Base-by-base conservation (phyloP, 495 filamentous ascomycete genomes). In the Evernia prunastri region DNA sequence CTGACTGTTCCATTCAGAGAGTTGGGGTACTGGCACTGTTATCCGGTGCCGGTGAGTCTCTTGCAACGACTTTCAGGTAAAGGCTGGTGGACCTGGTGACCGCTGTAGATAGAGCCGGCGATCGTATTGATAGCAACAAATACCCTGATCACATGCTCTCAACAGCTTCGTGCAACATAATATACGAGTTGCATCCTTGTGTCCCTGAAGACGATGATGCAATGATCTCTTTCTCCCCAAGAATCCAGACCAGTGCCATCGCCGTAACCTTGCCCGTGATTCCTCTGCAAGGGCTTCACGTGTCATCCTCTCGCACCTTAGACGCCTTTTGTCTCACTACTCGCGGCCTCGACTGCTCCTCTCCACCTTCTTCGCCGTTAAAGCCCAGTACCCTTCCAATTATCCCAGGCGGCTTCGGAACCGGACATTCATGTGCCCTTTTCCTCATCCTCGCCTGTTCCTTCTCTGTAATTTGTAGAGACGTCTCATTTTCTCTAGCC, bases 401-500 rank as follows among this genome's bases (percentile, higher is more conserved):
- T 17, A 90, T 72, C 13, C 89, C 91, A 23, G 82, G 78, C 1
- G 91, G 91, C 70, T 95, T 96, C 6, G 91, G 91, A 3, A 96
- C 87, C 0, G 91, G 91, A 69, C 91, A 96, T 72, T 92, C 78
- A 59, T 69, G 70, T 69, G 18, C 71, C 70, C 27, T 74, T 67
- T 36, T 72, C 51, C 59, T 60, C 59, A 67, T 54, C 36, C n/a
- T 42, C 25, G 69, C 67, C 17, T 74, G 71, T 33, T 74, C 64
- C 9, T 76, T 70, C n/a, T 76, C 72, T 40, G 53, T 18, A 1
- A 45, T 45, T 35, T 42, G 11, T 40, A 23, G 11, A 20, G 25
- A 49, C 31, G 69, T 68, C 11, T 71, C 67, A 18, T 72, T 57
- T 13, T 75, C 70, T 18, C 71, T 68, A 45, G 76, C 25, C 47